These are phyloP conservation scores for Bacterosira constricta DNA, from an alignment of 108 stramenopile species.

Conservation along the genomic window DNA sequence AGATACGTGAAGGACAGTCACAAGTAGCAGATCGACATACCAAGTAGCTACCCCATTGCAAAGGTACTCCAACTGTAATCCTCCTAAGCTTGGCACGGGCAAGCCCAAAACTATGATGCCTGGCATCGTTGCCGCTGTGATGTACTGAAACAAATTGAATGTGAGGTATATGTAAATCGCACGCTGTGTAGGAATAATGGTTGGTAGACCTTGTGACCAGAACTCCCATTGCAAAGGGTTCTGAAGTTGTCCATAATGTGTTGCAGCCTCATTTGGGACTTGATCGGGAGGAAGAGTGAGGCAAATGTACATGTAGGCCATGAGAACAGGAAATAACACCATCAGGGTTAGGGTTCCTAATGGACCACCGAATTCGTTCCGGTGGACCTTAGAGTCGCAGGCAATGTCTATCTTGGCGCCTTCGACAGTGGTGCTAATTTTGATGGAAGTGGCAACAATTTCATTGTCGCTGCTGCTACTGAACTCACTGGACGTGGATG, in stretches of 20 bases:
- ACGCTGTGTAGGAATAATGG: conserved; percentile 20
- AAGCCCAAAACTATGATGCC: conserved; percentile 48
- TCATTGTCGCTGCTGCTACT: conserved; percentile 5
- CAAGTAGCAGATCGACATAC: conserved; percentile 44
- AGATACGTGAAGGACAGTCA: conserved; percentile 29
- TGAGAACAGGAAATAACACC: conserved; percentile 44
- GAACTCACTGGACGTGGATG: conserved; percentile 18
- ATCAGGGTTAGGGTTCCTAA: conserved; percentile 38
- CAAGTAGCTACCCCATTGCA: conserved; percentile 56
- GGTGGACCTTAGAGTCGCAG: conserved; percentile 37
- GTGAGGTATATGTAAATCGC: conserved; percentile 28
- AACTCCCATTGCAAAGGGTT: conserved; percentile 27
- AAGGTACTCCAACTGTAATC: conserved; percentile 43
- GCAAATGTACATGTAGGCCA: conserved; percentile 45
- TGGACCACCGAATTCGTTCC: conserved; percentile 50
- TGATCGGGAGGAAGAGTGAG: too few species aligned
- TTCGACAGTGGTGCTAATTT: conserved; percentile 9
- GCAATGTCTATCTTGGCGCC: conserved; percentile 32
- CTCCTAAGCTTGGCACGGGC: conserved; percentile 48
- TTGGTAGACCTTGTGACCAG: conserved; percentile 26
- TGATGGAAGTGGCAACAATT: not conserved
- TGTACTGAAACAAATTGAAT: conserved; percentile 42
- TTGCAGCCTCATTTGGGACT: too few species aligned
- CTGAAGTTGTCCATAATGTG: conserved; percentile 26
- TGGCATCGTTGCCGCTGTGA: conserved; percentile 47